These are phyloP conservation scores for Scutellaria baicalensis DNA, from an alignment of 257 asterid species.

Conservation along the genomic window DNA sequence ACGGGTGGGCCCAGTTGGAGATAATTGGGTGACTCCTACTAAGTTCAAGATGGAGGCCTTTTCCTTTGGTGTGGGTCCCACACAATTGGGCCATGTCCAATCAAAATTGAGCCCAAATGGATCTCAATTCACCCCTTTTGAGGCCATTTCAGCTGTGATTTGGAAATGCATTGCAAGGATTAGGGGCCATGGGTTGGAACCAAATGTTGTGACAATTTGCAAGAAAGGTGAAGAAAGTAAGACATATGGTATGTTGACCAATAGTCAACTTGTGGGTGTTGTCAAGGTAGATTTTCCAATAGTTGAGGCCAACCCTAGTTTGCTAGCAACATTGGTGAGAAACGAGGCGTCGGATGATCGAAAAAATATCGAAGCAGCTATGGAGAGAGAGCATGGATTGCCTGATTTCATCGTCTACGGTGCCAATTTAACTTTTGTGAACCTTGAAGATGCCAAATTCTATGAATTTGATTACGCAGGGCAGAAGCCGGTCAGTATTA, in stretches of 20 bases:
- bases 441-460: conserved; percentile 42
- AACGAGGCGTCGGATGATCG: conserved; percentile 33
- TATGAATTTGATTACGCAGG: conserved; percentile 54
- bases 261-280: conserved; percentile 41
- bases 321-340: conserved; percentile 40
- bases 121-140: conserved; percentile 36
- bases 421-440: conserved; percentile 58
- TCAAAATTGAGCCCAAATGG: conserved; percentile 22
- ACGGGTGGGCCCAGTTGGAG: conserved; percentile 71
- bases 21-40: conserved; percentile 46
- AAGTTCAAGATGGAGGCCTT: conserved; percentile 44
- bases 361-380: conserved; percentile 32
- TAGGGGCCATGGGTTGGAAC: conserved; percentile 33
- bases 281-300: conserved; percentile 36
- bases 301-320: conserved; percentile 31
- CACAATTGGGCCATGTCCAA: conserved; percentile 33
- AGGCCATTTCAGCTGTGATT: conserved; percentile 52
- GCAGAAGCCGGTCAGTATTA: conserved; percentile 35
- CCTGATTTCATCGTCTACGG: conserved; percentile 67
- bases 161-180: conserved; percentile 55
- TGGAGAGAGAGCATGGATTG: conserved; percentile 44
- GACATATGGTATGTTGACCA: conserved; percentile 23
- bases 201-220: conserved; percentile 54
- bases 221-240: conserved; percentile 10
- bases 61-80: conserved; percentile 38